Evolutionary conservation across 1,284 basidiomycete genomes (phyloP).

Genomic region (Sporisorium graminicola): DNA sequence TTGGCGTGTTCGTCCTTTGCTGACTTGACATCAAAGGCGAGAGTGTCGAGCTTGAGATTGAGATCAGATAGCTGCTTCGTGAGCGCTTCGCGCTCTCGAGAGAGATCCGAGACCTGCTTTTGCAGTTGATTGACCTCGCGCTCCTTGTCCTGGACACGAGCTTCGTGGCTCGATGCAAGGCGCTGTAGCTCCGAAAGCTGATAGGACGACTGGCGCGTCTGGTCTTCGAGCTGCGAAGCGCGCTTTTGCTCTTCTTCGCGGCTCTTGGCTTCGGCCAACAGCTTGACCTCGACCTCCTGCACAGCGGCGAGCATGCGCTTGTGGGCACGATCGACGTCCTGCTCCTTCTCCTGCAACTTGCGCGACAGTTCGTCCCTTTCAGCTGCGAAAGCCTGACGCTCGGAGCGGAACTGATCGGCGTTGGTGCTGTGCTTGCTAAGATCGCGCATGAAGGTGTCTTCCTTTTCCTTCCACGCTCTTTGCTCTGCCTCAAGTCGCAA

Average conservation of each 20-base stretch:
- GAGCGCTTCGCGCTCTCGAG: conserved; percentile 68
- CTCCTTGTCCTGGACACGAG: conserved; percentile 83
- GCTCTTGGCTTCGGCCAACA: conserved; percentile 78
- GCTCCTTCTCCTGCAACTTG: conserved; percentile 80
- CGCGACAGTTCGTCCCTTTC: conserved; percentile 80
- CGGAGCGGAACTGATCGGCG: conserved; percentile 48
- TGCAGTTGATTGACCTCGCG: conserved; percentile 77
- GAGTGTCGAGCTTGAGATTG: conserved; percentile 78
- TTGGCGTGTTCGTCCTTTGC: conserved; percentile 77
- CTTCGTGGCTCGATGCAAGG: conserved; percentile 82
- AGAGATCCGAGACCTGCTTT: conserved; percentile 75
- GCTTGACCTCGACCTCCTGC: conserved; percentile 80
- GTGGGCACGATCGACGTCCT: conserved; percentile 81
- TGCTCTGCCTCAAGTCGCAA: conserved; percentile 83
- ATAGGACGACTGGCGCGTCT: conserved; percentile 75
- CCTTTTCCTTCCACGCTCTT: conserved; percentile 77
- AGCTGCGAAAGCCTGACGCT: conserved; percentile 39
- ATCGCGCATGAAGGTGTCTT: conserved; percentile 70
- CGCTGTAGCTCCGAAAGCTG: conserved; percentile 83
- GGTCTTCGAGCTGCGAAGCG: conserved; percentile 54
- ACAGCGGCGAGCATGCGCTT: conserved; percentile 80
- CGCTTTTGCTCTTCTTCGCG: conserved; percentile 53
- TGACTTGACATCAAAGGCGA: conserved; percentile 77
- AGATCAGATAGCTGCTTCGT: conserved; percentile 75
- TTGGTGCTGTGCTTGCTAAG: conserved; percentile 49